Evolutionary conservation across 768 basidiomycete genomes (phyloP).

Genomic region (Antrodiella citrinella): DNA sequence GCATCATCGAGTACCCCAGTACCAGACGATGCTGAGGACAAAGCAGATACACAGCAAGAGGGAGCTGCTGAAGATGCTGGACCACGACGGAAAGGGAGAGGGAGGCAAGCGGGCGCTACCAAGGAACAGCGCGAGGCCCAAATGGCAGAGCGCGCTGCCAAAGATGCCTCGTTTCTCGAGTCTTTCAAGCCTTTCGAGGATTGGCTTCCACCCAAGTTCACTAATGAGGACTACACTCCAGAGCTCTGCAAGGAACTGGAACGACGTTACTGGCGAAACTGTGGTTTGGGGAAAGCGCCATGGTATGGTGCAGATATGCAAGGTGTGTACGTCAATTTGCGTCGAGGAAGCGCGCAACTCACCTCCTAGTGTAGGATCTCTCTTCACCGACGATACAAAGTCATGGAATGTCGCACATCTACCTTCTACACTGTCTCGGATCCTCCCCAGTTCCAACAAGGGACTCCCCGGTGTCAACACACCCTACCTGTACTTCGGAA

Average conservation of each 20-base stretch:
- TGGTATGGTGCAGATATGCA: slow-evolving; percentile 98
- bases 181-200: slow-evolving; percentile 63
- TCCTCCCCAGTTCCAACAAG: slow-evolving; percentile 58
- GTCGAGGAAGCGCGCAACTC: background rate
- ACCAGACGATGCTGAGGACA: slow-evolving; percentile 2
- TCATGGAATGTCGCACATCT: slow-evolving; percentile 94
- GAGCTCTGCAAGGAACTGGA: slow-evolving; percentile 87
- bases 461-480: slow-evolving; percentile 93
- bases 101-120: slow-evolving; percentile 24
- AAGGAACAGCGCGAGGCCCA: slow-evolving; percentile 39
- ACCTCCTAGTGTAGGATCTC: slow-evolving; percentile 35
- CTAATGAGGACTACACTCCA: slow-evolving; percentile 69
- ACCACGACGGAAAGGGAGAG: slow-evolving; percentile 33
- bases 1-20: slow-evolving; percentile 3
- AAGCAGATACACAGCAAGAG: slow-evolving; percentile 7
- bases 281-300: slow-evolving; percentile 80
- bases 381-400: slow-evolving; percentile 69
- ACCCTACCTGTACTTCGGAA: slow-evolving; percentile 96
- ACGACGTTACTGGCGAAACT: slow-evolving; percentile 86
- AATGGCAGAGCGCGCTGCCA: slow-evolving; percentile 36
- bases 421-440: slow-evolving; percentile 75
- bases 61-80: slow-evolving; percentile 19
- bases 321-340: slow-evolving; percentile 39
- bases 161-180: slow-evolving; percentile 51
- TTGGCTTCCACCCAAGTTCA: slow-evolving; percentile 77